Base-by-base conservation (phyloP, 1,139 yeast species). In the Petasospora rhodanensis region DNA sequence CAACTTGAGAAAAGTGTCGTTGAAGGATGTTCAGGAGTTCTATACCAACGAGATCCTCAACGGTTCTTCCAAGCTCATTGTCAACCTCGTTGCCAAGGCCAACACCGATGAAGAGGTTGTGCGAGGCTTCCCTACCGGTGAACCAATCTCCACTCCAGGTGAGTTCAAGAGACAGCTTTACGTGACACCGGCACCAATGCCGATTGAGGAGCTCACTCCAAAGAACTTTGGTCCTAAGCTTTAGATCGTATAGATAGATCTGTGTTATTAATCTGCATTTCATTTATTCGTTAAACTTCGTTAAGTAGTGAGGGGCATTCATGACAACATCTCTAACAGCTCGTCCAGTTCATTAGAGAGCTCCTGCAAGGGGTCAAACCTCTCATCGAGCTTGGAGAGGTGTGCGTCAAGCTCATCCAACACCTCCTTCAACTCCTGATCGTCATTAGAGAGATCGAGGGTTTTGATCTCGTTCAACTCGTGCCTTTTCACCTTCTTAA, bases 31-130 rank as follows among this genome's bases (percentile, higher is more conserved):
- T 26, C 45, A 73, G 16, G 63, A 65, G 2, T 77, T 79, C 49
- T 85, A 68, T 55, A 54, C 70, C 15, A 52, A 61, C 6, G 66
- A 61, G 39, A 65, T 85, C 22, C 41, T 65, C 22, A 49, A 66
- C 16, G 50, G 58, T 5, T 54, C 65, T 19, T 53, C 78, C 2
- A 74, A 66, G 46, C 51, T 85, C 20, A 67, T 79, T 14, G 70
- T 86, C 14, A 86, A 85, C 50, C 68, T 89, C 54, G 72, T 78
- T 49, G 77, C 94, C 0, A 82, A 76, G 40, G 58, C 55, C 4
- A 58, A 58, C n/a, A 39, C 38, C 5, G 54, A 49, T 26, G 40
- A 45, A 12, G 48, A 45, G 14, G 31, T 43, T 14, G 57, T 45
- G 10, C 44, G 43, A 19, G 52, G 50, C 0, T 61, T 51, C 47